Base-by-base conservation (phyloP, 495 filamentous ascomycete genomes). In the Penicillium coprophilum region DNA sequence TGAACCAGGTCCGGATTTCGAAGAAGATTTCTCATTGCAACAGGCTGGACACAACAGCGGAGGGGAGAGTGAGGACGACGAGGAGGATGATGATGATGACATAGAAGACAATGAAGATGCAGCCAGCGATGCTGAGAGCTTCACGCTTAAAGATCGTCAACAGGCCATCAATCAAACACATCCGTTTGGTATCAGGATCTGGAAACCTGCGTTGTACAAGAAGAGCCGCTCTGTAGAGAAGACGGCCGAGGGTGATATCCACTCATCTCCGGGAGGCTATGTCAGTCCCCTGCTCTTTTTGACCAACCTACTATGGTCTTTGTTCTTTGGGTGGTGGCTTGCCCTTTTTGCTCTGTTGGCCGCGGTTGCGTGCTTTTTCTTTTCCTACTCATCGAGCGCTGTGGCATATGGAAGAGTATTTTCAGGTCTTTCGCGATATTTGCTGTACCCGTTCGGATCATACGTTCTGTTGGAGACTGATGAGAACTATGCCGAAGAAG, bases 101-200 rank as follows among this genome's bases (percentile, higher is more conserved):
- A 74, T 81, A 49, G 67, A 62, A 28, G 61, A 63, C 8, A 77
- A 87, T 17, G 82, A 80, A 13, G 84, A 79, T 13, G 80, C 81
- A 43, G 57, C 85, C 27, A 92, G 89, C 65, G 90, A 91, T 59
- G 86, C 88, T 7, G 92, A 89, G 67, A 94, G 90, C 70, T 85
- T 85, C 61, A 85, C 82, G 3, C 70, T 85, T 40, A 95, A 96
- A 74, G 94, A 97, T 67, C 87, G 93, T 36, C 94, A 99, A 73
- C 87, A 96, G 70, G 94, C 94, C 48, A 99, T 99, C 74, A 99
- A 99, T 73, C 87, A 96, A 70, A 99, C 94, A 0, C 94, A 99
- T 77, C 94, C 94, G 0, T 99, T 99, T 62, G 94, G 94, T 71
- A 97, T 99, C 66, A 87, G 94, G 57, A 88, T 99, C 31, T 99